These are phyloP conservation scores for Pestalotiopsis sp. DNA, from an alignment of 2,329 filamentous ascomycete species.

Conservation along the genomic window DNA sequence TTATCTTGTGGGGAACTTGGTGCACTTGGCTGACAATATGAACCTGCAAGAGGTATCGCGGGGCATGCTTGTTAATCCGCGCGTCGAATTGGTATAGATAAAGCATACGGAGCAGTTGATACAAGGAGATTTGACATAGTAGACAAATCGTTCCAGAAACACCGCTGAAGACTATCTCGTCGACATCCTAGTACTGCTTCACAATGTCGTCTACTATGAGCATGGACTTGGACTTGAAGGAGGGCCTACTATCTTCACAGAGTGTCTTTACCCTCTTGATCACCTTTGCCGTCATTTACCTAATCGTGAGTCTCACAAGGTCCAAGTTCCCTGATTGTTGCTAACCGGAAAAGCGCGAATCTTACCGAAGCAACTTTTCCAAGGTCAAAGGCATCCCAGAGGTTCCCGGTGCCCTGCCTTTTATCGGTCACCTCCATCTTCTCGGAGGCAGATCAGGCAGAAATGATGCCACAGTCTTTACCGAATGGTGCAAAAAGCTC, in stretches of 20 bases:
- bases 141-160: too few species aligned
- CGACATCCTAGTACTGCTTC: not conserved
- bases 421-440: slow-evolving; percentile 21
- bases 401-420: slow-evolving; percentile 19
- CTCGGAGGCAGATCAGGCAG: slow-evolving; percentile 22
- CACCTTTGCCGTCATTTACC: not conserved
- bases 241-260: not conserved
- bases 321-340: not conserved
- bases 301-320: not conserved
- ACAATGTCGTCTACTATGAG: slow-evolving; percentile 2
- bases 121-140: too few species aligned
- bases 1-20: not conserved
- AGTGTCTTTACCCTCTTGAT: not conserved
- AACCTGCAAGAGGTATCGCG: not conserved
- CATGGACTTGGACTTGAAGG: not conserved
- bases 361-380: slow-evolving; percentile 15
- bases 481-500: slow-evolving; percentile 18
- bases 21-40: not conserved
- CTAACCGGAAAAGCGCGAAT: not conserved
- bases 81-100: not conserved
- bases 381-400: slow-evolving; percentile 17
- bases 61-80: not conserved
- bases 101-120: not conserved
- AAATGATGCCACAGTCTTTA: slow-evolving; percentile 23
- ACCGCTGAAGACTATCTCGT: not conserved